Conservation (phyloP, 2,329 filamentous ascomycete species). For the Penicillium capsulatum region DNA sequence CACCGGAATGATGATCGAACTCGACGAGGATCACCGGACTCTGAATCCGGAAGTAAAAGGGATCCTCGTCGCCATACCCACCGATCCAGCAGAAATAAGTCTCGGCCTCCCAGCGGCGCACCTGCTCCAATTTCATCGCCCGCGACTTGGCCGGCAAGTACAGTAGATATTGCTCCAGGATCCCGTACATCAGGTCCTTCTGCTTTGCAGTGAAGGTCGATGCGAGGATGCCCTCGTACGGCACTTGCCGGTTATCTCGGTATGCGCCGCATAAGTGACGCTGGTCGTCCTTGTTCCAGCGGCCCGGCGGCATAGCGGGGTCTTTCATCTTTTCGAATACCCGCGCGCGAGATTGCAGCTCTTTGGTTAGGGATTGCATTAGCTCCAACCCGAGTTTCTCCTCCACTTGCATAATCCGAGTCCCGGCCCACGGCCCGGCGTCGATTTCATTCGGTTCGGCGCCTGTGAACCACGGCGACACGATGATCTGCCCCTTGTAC, state of each 20-base stretch:
- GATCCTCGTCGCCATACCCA: slow-evolving; percentile 59
- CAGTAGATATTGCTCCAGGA: slow-evolving; percentile 62
- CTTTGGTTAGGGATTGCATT: slow-evolving; percentile 59
- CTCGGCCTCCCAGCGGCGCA: slow-evolving; percentile 57
- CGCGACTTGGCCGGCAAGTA: slow-evolving; percentile 61
- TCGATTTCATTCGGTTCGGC: slow-evolving; percentile 76
- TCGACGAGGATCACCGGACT: slow-evolving; percentile 70
- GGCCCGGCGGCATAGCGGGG: slow-evolving; percentile 55
- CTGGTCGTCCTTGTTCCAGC: slow-evolving; percentile 80
- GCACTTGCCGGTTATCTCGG: slow-evolving; percentile 71
- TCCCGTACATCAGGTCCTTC: slow-evolving; percentile 52
- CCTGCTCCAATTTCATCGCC: slow-evolving; percentile 51
- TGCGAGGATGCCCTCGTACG: slow-evolving; percentile 64
- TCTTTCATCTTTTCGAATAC: slow-evolving; percentile 60
- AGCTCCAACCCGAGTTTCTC: slow-evolving; percentile 61
- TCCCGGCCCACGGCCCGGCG: slow-evolving; percentile 58
- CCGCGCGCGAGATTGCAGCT: slow-evolving; percentile 50
- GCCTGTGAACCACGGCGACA: slow-evolving; percentile 73
- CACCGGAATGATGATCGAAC: slow-evolving; percentile 76
- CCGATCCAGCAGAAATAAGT: slow-evolving; percentile 79
- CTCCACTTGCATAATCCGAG: slow-evolving; percentile 62
- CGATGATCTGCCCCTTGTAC: slow-evolving; percentile 59
- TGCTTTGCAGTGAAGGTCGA: slow-evolving; percentile 44
- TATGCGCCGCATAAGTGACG: slow-evolving; percentile 73
- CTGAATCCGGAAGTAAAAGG: slow-evolving; percentile 75